These are phyloP conservation scores for Aspergillus jensenii DNA, from an alignment of 2,329 filamentous ascomycete genomes.

Conservation along the genomic window DNA sequence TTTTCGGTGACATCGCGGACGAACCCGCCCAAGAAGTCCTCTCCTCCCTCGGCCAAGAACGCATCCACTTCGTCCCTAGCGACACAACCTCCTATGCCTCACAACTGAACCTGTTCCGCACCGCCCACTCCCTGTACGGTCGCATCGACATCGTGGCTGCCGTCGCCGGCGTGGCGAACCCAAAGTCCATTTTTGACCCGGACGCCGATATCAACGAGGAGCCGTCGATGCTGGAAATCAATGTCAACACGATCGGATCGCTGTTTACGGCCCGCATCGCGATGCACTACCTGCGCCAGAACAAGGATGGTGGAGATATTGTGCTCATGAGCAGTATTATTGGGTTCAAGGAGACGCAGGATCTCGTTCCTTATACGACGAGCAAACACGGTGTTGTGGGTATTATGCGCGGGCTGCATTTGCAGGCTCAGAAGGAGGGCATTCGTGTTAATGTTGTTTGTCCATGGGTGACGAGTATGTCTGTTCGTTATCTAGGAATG, in stretches of 20 bases:
- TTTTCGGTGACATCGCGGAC: not conserved
- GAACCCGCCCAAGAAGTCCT: not conserved
- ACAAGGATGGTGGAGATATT: not conserved
- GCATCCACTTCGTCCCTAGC: constrained; percentile 5
- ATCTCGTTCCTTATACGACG: constrained; percentile 2
- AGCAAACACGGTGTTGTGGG: constrained; percentile 7
- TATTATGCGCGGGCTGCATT: constrained; percentile 5
- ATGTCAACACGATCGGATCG: constrained; percentile 6
- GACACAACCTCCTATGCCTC: not conserved
- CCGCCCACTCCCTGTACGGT: not conserved
- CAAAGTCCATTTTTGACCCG: not conserved
- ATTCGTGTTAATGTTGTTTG: constrained; percentile 9
- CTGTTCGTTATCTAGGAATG: not conserved
- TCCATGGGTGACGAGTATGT: constrained; percentile 5
- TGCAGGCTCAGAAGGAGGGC: not conserved
- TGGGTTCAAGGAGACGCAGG: constrained; percentile 1
- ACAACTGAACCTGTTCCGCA: not conserved
- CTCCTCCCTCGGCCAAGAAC: not conserved
- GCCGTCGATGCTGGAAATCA: constrained; percentile 3
- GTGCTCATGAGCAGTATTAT: constrained; percentile 8
- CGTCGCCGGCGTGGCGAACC: constrained; percentile 2
- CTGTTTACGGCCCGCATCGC: constrained; percentile 4
- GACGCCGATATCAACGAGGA: not conserved
- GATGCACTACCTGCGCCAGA: not conserved
- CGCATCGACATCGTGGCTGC: not conserved